Evolutionary conservation across 371 early-diverging fungal species (phyloP).

Genomic region (Saksenaea vasiformis): DNA sequence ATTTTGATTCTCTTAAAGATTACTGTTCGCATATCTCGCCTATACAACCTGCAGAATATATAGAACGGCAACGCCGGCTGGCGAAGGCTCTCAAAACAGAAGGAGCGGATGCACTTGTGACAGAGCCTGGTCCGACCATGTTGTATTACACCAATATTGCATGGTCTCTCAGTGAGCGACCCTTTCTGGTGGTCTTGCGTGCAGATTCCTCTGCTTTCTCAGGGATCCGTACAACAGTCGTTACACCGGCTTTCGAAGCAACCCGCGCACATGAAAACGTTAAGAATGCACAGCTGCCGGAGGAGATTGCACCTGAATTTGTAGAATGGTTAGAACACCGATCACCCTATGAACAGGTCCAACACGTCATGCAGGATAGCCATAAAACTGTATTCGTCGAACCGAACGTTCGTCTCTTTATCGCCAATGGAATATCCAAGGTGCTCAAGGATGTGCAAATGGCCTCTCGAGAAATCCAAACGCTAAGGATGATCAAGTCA

Average conservation of each 20-base stretch:
- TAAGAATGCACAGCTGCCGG: slow-evolving; percentile 30
- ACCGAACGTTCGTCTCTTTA: slow-evolving; percentile 49
- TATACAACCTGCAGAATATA: slow-evolving; percentile 48
- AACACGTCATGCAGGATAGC: slow-evolving; percentile 20
- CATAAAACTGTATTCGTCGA: slow-evolving; percentile 45
- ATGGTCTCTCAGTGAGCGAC: slow-evolving; percentile 56
- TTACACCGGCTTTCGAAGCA: slow-evolving; percentile 60
- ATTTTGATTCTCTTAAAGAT: slow-evolving; percentile 33
- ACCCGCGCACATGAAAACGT: slow-evolving; percentile 44
- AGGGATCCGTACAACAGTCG: slow-evolving; percentile 42
- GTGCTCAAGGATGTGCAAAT: slow-evolving; percentile 27
- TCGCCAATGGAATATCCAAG: slow-evolving; percentile 41
- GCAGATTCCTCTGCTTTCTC: slow-evolving; percentile 24
- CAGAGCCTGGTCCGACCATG: slow-evolving; percentile 59
- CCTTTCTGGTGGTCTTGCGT: slow-evolving; percentile 50
- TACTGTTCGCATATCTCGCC: slow-evolving; percentile 42
- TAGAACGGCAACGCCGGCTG: slow-evolving; percentile 44
- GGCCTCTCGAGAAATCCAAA: slow-evolving; percentile 44
- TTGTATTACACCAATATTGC: slow-evolving; percentile 53
- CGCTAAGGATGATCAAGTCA: slow-evolving; percentile 54
- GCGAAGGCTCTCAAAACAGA: slow-evolving; percentile 35
- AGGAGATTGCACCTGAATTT: slow-evolving; percentile 17
- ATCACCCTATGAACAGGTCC: slow-evolving; percentile 50
- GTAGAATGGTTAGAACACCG: slow-evolving; percentile 52
- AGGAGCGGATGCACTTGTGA: slow-evolving; percentile 43